phyloP scores from a whole-genome alignment of 2,329 filamentous ascomycete genomes.

The Aspergillus novofumigatus region DNA sequence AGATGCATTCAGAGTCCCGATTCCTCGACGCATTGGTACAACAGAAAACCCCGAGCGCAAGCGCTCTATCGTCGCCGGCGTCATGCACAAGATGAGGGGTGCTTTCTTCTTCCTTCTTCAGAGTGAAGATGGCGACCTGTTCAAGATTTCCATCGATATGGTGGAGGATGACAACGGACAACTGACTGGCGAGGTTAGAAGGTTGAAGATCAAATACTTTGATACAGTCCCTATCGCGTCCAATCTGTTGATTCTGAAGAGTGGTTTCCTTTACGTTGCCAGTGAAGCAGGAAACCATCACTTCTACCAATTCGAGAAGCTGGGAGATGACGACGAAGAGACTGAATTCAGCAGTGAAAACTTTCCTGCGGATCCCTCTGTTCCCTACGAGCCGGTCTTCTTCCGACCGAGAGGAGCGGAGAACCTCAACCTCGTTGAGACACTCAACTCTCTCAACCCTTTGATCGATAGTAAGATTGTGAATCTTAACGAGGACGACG shows the following conservation, averaged over 20 bases:
- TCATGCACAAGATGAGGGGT: constrained; percentile 96
- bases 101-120: constrained; percentile 97
- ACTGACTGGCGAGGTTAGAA: constrained; percentile 73
- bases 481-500: constrained; percentile 86
- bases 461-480: constrained; percentile 87
- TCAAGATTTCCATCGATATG: constrained; percentile 94
- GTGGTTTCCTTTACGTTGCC: constrained; percentile 88
- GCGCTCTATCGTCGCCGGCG: constrained; percentile 78
- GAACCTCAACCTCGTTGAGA: constrained; percentile 80
- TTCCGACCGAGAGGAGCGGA: constrained; percentile 76
- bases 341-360: constrained; percentile 78
- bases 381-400: constrained; percentile 72
- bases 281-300: constrained; percentile 90
- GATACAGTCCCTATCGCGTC: constrained; percentile 89
- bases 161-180: constrained; percentile 72
- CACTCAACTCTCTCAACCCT: constrained; percentile 83
- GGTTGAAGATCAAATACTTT: constrained; percentile 93
- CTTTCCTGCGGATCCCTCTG: constrained; percentile 70
- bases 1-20: constrained; percentile 79
- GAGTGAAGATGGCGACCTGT: constrained; percentile 95
- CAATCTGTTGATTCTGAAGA: constrained; percentile 88
- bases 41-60: constrained; percentile 92
- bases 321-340: constrained; percentile 93
- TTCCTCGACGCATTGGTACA: constrained; percentile 79
- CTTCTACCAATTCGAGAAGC: constrained; percentile 95